phyloP scores from a whole-genome alignment of 768 basidiomycete genomes.

The Suillus discolor region DNA sequence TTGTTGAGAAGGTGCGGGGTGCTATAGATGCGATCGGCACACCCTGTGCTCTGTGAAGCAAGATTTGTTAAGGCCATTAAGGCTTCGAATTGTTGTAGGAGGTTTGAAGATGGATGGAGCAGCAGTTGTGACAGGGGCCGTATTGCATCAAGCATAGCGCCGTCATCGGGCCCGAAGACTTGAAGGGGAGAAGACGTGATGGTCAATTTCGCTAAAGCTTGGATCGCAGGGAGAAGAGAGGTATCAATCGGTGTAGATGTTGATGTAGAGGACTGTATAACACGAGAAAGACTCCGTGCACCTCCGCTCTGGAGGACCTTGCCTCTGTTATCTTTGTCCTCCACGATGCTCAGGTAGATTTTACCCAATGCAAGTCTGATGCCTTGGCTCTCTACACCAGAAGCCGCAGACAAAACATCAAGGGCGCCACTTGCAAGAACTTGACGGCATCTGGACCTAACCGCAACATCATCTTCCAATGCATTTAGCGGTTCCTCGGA shows the following conservation, averaged over 20 bases:
- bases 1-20: slow-evolving; percentile 62
- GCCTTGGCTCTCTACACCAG: slow-evolving; percentile 62
- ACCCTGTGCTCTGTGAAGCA: slow-evolving; percentile 70
- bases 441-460: slow-evolving; percentile 58
- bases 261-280: slow-evolving; percentile 51
- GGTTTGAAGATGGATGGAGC: slow-evolving; percentile 63
- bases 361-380: slow-evolving; percentile 61
- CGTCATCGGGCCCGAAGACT: slow-evolving; percentile 86
- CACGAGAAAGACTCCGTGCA: slow-evolving; percentile 59
- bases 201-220: slow-evolving; percentile 89
- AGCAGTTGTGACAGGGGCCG: slow-evolving; percentile 78
- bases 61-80: slow-evolving; percentile 97
- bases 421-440: slow-evolving; percentile 66
- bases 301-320: slow-evolving; percentile 79
- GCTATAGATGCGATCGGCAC: slow-evolving; percentile 67
- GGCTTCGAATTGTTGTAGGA: slow-evolving; percentile 88
- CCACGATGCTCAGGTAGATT: slow-evolving; percentile 69
- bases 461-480: slow-evolving; percentile 68
- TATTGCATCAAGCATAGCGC: slow-evolving; percentile 79
- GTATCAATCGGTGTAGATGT: slow-evolving; percentile 26
- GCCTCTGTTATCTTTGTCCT: slow-evolving; percentile 78
- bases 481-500: slow-evolving; percentile 32
- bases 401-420: slow-evolving; percentile 60
- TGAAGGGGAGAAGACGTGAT: slow-evolving; percentile 91
- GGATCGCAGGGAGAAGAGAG: slow-evolving; percentile 63